A percentile compares a stretch with the other conserved stretches of the same genome.
phyloP scores from a whole-genome alignment of 805 yeast genomes.

The Myxozyma monticola region DNA sequence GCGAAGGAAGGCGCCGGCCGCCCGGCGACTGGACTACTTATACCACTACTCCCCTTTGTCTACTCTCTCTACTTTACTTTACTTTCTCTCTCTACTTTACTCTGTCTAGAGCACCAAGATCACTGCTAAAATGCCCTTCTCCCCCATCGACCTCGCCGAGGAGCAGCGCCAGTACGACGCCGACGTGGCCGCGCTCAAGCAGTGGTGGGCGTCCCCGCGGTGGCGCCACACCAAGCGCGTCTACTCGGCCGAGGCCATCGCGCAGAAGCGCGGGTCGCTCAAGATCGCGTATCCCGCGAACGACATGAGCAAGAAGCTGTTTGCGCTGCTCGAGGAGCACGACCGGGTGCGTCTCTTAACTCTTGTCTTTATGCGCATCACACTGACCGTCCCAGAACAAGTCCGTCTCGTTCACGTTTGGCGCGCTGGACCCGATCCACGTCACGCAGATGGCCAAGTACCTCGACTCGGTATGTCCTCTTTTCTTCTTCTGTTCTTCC shows the following conservation, averaged over 20 bases:
- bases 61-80: too few relatives aligned
- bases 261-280: slow-evolving; percentile 75
- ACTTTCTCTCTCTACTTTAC: too few relatives aligned
- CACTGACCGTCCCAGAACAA: slow-evolving; percentile 44
- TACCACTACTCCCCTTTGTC: too few relatives aligned
- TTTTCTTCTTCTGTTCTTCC: background rate
- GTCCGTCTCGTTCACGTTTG: slow-evolving; percentile 89
- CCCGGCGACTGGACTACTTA: too few relatives aligned
- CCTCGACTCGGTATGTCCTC: slow-evolving; percentile 17
- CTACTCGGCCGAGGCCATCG: slow-evolving; percentile 86
- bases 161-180: slow-evolving; percentile 66
- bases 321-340: slow-evolving; percentile 66
- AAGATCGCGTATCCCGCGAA: slow-evolving; percentile 49
- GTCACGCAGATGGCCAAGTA: slow-evolving; percentile 84
- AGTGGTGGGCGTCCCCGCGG: slow-evolving; percentile 95
- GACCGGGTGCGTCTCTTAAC: slow-evolving; percentile 41
- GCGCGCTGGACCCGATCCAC: slow-evolving; percentile 96
- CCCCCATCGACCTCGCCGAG: slow-evolving; percentile 56
- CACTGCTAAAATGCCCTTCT: slow-evolving; percentile 58
- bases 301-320: slow-evolving; percentile 79
- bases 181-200: slow-evolving; percentile 69
- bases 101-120: too few relatives aligned
- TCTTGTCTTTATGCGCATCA: background rate
- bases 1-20: too few relatives aligned
- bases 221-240: slow-evolving; percentile 86